Evolutionary conservation across 2,329 filamentous ascomycete species (phyloP), one percentile per base, ranked within the genome.

Genomic region (Tolypocladium tundrense): DNA sequence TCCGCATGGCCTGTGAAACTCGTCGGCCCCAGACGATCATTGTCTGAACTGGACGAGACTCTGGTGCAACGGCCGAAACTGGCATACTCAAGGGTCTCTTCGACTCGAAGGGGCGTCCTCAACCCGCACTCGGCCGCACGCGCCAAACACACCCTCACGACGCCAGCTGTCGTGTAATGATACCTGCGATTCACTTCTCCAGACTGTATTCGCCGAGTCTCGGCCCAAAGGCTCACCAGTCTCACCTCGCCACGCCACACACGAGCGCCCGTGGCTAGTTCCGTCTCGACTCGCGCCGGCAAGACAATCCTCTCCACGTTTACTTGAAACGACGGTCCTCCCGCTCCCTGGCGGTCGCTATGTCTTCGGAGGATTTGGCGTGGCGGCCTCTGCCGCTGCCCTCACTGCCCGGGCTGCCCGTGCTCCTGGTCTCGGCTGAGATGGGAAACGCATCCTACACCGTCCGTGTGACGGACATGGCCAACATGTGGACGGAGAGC

Each of bases 401-500:
- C 19, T 54, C 64, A 24, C 75, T 75, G 41, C 65, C 71, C 14
- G 70, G 72, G 21, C 63, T 85, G 7, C 88, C 87, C 13, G 75
- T 79, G 42, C 77, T 92, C 9, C 76, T 92, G 40, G 76, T 88
- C 50, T 88, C 87, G 60, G 75, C 81, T 24, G 66, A 70, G 35
- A 84, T 88, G 65, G 73, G 73, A 6, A 55, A 74, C 19, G 71
- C 78, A 27, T 79, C 83, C 13, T 92, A 92, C 72, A 78, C 74
- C 2, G 69, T 92, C 35, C 78, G 83, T 59, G 68, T 93, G 43
- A 90, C 88, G 2, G 89, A 93, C 67, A 77, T 91, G 59, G 85
- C 81, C 67, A 81, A 85, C 62, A 75, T 91, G n/a, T 94, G 89
- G 89, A 73, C 75, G 33, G 88, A 92, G 71, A 77, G 70, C 10